Conservation (phyloP, 2,329 filamentous ascomycete genomes). For the Plenodomus tracheiphilus region DNA sequence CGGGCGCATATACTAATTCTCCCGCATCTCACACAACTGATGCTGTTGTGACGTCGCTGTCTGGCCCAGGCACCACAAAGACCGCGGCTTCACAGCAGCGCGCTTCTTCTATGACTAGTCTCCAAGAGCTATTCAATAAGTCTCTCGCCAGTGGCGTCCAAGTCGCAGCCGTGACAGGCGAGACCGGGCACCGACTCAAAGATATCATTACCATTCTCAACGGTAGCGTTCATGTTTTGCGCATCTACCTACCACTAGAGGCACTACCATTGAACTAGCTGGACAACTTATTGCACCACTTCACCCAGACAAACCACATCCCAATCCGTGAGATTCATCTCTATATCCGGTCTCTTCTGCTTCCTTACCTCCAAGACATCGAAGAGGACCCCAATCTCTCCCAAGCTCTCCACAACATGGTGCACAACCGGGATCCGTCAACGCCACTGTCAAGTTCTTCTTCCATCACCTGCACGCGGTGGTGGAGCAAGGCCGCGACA, state of each 20-base stretch:
- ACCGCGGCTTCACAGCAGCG: too few relatives aligned
- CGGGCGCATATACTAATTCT: too few relatives aligned
- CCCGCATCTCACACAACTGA: too few relatives aligned
- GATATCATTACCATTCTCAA: background rate
- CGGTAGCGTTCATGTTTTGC: background rate
- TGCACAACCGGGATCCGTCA: background rate
- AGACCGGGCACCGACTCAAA: too few relatives aligned
- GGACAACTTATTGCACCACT: background rate
- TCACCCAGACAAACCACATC: background rate
- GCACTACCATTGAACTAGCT: slow-evolving; percentile 1
- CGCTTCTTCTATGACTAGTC: too few relatives aligned
- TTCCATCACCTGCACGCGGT: background rate
- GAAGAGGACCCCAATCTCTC: background rate
- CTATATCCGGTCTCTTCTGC: slow-evolving; percentile 6
- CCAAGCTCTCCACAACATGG: background rate
- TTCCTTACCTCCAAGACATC: slow-evolving; percentile 4
- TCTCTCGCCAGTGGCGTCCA: too few relatives aligned
- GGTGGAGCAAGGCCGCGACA: background rate
- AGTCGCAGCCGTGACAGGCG: background rate
- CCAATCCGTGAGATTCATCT: slow-evolving; percentile 1
- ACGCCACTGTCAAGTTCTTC: slow-evolving; percentile 6
- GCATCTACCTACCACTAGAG: slow-evolving; percentile 1
- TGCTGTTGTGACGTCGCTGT: too few relatives aligned
- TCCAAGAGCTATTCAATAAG: too few relatives aligned
- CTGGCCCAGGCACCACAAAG: too few relatives aligned